Conservation (phyloP, 257 asterid genomes). For the Coffea canephora region DNA sequence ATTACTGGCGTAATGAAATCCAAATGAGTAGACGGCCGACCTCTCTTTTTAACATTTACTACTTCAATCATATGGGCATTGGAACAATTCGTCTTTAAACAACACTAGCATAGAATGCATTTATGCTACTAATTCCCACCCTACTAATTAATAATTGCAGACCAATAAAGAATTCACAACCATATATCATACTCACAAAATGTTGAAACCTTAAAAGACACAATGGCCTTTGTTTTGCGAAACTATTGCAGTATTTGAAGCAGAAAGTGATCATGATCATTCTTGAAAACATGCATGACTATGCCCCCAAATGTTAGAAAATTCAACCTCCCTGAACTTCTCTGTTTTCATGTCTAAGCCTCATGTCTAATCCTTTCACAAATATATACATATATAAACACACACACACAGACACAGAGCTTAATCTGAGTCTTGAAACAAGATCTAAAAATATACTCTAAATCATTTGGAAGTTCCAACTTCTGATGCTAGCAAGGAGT, state of each 20-base stretch:
- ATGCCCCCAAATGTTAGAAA: too few relatives aligned
- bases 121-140: too few relatives aligned
- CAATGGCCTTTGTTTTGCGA: too few relatives aligned
- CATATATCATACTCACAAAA: background rate
- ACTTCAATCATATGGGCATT: conserved; percentile 1
- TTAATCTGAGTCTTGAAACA: background rate
- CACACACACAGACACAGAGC: background rate
- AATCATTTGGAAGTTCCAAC: background rate
- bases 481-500: background rate
- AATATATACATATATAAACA: too few relatives aligned
- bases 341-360: background rate
- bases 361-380: background rate
- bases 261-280: background rate
- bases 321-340: too few relatives aligned
- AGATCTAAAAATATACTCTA: background rate
- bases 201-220: too few relatives aligned
- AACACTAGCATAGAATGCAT: too few relatives aligned
- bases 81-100: background rate
- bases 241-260: too few relatives aligned
- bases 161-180: too few relatives aligned
- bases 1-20: conserved; percentile 22
- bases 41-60: background rate
- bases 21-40: conserved; percentile 11
- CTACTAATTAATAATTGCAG: too few relatives aligned
- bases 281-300: background rate